Evolutionary conservation across 2,329 filamentous ascomycete genomes (phyloP).

Genomic region (Ceratocystis albifundus): DNA sequence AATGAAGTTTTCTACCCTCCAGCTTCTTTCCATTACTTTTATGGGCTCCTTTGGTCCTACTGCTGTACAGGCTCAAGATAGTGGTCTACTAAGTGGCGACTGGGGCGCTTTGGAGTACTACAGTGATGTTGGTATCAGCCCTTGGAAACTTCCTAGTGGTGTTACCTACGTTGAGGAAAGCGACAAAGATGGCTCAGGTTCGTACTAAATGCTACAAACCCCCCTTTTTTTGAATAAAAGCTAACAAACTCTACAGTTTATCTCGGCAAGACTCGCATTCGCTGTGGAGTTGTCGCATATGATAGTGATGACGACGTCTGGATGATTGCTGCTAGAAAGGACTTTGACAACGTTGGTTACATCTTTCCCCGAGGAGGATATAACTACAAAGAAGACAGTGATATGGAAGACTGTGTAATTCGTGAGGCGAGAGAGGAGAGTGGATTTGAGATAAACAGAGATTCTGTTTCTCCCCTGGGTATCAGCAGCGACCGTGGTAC

Average conservation of each 20-base stretch:
- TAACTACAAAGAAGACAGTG: rapidly evolving
- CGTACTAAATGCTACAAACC: background rate
- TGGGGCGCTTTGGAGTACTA: background rate
- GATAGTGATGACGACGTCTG: background rate
- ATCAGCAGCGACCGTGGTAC: background rate
- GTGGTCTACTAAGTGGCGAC: background rate
- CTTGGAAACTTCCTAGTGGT: background rate
- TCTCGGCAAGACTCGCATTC: background rate
- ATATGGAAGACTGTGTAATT: background rate
- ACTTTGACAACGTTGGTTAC: background rate
- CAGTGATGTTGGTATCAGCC: background rate
- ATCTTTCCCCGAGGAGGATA: background rate
- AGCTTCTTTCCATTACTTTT: background rate
- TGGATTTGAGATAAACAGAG: background rate
- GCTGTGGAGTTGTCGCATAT: background rate
- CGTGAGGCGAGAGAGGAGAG: background rate
- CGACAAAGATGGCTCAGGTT: background rate
- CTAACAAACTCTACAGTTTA: background rate
- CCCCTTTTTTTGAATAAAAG: background rate
- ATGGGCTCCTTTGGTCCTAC: background rate
- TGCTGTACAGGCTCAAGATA: background rate
- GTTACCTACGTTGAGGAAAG: background rate
- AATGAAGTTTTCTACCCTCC: background rate
- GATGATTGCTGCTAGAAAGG: background rate
- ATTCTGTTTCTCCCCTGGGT: background rate